Conservation (phyloP, 1,284 basidiomycete genomes). For the Lignosus rhinocerotis region DNA sequence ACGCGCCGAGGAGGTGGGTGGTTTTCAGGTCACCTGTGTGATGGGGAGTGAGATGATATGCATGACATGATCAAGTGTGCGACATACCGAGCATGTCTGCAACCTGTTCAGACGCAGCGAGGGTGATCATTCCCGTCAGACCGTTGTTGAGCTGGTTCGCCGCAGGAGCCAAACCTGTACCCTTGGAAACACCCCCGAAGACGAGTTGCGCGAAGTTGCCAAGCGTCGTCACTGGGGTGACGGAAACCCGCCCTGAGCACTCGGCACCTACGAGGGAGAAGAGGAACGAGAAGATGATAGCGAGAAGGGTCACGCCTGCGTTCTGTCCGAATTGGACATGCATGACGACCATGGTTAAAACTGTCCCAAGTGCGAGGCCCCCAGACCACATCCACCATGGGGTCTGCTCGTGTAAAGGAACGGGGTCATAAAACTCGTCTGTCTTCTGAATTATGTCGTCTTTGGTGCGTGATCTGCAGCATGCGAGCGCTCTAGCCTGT, state of each 20-base stretch:
- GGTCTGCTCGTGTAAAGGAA: conserved; percentile 51
- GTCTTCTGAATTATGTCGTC: conserved; percentile 33
- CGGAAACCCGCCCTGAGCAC: conserved; percentile 57
- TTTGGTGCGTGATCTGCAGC: not conserved
- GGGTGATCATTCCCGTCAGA: conserved; percentile 59
- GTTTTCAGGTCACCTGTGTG: conserved; percentile 67
- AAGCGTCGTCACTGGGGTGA: conserved; percentile 59
- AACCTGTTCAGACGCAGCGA: conserved; percentile 58
- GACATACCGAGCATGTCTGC: conserved; percentile 52
- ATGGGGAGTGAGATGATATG: not conserved
- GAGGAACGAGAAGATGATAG: conserved; percentile 66
- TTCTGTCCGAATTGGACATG: conserved; percentile 50
- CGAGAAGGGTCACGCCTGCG: conserved; percentile 58
- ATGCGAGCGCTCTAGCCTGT: not conserved
- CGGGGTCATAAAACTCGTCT: conserved; percentile 42
- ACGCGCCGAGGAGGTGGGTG: conserved; percentile 69
- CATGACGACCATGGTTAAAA: conserved; percentile 57
- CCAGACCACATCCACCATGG: conserved; percentile 56
- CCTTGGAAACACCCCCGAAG: conserved; percentile 60
- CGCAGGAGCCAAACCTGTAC: conserved; percentile 36
- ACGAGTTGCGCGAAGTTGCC: conserved; percentile 43
- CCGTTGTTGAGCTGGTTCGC: conserved; percentile 57
- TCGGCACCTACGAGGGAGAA: conserved; percentile 52
- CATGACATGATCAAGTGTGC: not conserved
- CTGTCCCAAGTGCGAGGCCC: conserved; percentile 49